phyloP scores from a whole-genome alignment of 441 rosid genomes.

The Erodium texanum region DNA sequence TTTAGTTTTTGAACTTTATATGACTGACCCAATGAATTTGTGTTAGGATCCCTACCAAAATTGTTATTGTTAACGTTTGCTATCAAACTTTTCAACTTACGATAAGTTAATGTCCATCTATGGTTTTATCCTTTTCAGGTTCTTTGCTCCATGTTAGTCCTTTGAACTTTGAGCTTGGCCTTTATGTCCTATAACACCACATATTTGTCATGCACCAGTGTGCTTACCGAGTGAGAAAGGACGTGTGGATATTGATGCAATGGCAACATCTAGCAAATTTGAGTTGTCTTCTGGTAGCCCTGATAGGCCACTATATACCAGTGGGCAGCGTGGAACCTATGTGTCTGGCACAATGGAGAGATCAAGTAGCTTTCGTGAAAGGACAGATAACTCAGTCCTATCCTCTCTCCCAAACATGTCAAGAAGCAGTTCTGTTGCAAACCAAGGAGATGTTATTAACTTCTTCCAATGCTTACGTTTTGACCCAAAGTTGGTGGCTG shows the following conservation, averaged over 20 bases:
- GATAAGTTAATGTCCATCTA: neutral
- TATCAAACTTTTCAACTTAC: constrained; percentile 8
- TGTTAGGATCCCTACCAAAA: neutral
- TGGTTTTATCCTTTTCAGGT: constrained; percentile 35
- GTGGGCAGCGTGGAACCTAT: constrained; percentile 79
- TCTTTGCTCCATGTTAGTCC: constrained; percentile 18
- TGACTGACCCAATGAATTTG: constrained; percentile 2
- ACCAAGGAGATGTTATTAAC: constrained; percentile 62
- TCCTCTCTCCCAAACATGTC: constrained; percentile 64
- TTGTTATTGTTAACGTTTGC: constrained; percentile 5
- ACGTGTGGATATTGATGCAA: constrained; percentile 47
- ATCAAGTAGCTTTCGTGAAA: constrained; percentile 81
- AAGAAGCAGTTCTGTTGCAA: constrained; percentile 49
- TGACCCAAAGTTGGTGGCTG: constrained; percentile 68
- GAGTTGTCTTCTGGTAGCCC: constrained; percentile 80
- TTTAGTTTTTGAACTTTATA: neutral
- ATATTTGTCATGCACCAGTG: constrained; percentile 65
- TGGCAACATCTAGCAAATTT: constrained; percentile 83
- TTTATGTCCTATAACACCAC: constrained; percentile 43
- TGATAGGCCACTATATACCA: constrained; percentile 59
- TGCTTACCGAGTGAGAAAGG: constrained; percentile 43
- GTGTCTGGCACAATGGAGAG: constrained; percentile 67
- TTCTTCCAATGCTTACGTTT: constrained; percentile 68
- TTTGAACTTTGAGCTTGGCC: constrained; percentile 33
- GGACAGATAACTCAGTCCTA: constrained; percentile 57